Evolutionary conservation across 2,329 filamentous ascomycete species (phyloP).

Genomic region (Fusarium sp.): DNA sequence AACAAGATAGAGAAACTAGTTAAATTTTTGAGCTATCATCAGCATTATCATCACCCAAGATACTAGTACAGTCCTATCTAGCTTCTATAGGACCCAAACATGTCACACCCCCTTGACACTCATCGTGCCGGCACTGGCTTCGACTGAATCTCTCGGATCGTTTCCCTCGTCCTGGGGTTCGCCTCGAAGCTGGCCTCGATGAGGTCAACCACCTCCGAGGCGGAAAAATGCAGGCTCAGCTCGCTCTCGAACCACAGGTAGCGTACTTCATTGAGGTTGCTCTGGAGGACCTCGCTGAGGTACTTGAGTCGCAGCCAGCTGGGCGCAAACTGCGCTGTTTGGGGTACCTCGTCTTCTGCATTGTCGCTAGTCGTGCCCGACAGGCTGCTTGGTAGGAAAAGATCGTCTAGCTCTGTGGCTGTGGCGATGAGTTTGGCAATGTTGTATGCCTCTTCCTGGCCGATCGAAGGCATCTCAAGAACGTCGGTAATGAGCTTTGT

Average conservation of each 20-base stretch:
- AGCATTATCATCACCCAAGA: not conserved
- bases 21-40: not conserved
- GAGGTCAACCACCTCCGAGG: conserved; percentile 71
- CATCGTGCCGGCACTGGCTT: conserved; percentile 56
- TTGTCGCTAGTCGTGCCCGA: conserved; percentile 39
- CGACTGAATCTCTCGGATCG: conserved; percentile 67
- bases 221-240: conserved; percentile 71
- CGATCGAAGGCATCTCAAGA: conserved; percentile 70
- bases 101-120: not conserved
- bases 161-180: conserved; percentile 68
- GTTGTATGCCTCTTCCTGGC: conserved; percentile 72
- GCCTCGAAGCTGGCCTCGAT: conserved; percentile 74
- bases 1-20: not conserved
- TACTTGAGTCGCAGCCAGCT: conserved; percentile 74
- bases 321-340: conserved; percentile 70
- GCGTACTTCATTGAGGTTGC: conserved; percentile 72
- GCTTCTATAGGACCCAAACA: not conserved
- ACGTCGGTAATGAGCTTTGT: conserved; percentile 71
- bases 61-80: not conserved
- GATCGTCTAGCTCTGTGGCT: conserved; percentile 68
- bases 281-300: conserved; percentile 73
- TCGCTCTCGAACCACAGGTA: conserved; percentile 75
- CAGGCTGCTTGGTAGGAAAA: conserved; percentile 65
- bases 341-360: conserved; percentile 58
- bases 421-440: conserved; percentile 69